Base-by-base conservation (phyloP, 2,329 filamentous ascomycete genomes). In the Alternaria hordeiaustralica region DNA sequence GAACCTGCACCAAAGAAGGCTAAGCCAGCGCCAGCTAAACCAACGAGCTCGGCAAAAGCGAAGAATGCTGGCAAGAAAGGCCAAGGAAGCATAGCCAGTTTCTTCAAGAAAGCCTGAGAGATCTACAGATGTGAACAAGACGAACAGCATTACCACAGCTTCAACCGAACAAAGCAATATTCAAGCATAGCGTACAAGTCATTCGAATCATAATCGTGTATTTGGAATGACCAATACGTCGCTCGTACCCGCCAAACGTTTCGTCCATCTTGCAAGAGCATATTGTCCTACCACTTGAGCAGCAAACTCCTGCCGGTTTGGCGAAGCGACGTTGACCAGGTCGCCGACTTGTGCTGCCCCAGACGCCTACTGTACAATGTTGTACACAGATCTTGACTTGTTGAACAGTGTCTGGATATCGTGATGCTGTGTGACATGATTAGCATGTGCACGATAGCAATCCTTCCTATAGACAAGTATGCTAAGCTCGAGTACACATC, bases 21-120 rank as follows among this genome's bases (percentile, higher is more conserved):
- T 7, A 90, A 88, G 64, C 71, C 56, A 70, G 81, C 63, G 67
- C 81, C 73, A 47, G 55, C 70, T 49, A 73, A 70, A 55, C 60
- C 73, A 49, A 63, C 69, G 47, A 70, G 78, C 77, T 57, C 83
- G 82, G 82, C 83, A 1, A 92, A 93, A 75, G 76, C 75, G 55
- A 86, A 84, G 74, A 83, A 81, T 70, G 78, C 72, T n/a, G 77
- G 64, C 11, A 83, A 81, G 63, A 76, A 80, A 10, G 84, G 87
- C 3, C 90, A 93, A 74, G 93, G 94, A 4, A 97, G 86, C 77
- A 97, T 97, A 75, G 97, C 94, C 90, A 93, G 90, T 1, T 97
- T 97, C 81, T 97, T 97, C 79, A 86, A 87, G 45, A 97, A 96
- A 84, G 96, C 94, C 75, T 79, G 67, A 70, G 30, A 23, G 21